Base-by-base conservation (phyloP, 2,329 filamentous ascomycete species). In the Ascochyta viciae-villosae region DNA sequence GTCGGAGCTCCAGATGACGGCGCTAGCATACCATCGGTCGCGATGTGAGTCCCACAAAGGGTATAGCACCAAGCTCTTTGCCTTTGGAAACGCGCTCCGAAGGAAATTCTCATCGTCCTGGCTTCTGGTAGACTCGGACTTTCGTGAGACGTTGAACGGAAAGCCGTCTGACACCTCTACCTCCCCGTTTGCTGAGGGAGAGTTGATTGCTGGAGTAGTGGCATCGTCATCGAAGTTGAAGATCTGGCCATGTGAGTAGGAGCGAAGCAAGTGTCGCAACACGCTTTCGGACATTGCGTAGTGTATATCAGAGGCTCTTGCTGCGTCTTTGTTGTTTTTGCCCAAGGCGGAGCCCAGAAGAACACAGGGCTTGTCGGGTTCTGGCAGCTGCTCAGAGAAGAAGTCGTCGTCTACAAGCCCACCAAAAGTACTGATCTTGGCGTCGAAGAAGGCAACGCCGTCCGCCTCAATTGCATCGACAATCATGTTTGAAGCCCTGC, bases 41-140 rank as follows among this genome's bases (percentile, higher is more conserved):
- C 72, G 70, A 42, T 74, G 73, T 2, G 69, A 66, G 48, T 79
- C 75, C 73, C 75, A 78, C 12, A 79, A 46, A 1, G 76, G 76
- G 54, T 76, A 76, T 10, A 77, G 58, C 0, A 76, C 67, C 2
- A 78, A 54, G 50, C 73, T 76, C 26, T 72, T 70, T 7, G 76
- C 76, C 31, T 64, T 67, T 0, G 75, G 76, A 37, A 76, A 75
- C 1, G 70, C 58, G 29, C 67, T 70, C 40, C 67, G 65, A 3
- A 76, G 60, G 16, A 71, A 64, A 42, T 62, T 66, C 42, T 74
- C 73, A 23, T 76, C 72, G n/a, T 76, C 73, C 40, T 66, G 52
- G 41, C 66, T 74, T 42, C 60, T 63, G 0, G 63, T 56, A 4
- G 70, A 71, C 26, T 75, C 73, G 3, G 72, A 57, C 43, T 64